Percentiles rank a stretch among this genome's conserved stretches.
Conservation (phyloP, 2,329 filamentous ascomycete species). For the Fusarium brevicatenulatum region DNA sequence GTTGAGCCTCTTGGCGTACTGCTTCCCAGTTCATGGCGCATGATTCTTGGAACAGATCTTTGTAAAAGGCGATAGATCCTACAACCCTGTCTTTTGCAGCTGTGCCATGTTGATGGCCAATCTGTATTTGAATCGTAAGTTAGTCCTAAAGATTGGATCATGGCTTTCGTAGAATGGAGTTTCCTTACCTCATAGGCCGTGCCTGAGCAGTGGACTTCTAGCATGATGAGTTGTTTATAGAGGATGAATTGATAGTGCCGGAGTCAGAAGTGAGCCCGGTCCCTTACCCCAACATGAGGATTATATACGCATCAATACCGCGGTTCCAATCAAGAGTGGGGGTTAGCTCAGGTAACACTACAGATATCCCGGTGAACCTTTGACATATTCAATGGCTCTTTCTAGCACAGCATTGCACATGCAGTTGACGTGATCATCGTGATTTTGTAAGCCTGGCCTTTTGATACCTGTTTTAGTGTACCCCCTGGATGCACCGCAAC, state of each 20-base stretch:
- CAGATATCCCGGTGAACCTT: background rate
- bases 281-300: constrained; percentile 7
- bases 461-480: background rate
- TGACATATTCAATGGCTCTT: background rate
- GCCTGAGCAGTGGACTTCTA: constrained; percentile 24
- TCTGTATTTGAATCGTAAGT: background rate
- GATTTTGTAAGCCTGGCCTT: too few species aligned
- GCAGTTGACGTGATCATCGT: background rate
- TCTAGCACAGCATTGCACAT: background rate
- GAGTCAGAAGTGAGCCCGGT: background rate
- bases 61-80: constrained; percentile 33
- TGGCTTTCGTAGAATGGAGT: rapidly evolving
- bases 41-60: constrained; percentile 18
- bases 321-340: background rate
- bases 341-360: background rate
- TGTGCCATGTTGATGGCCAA: constrained; percentile 31
- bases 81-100: constrained; percentile 14
- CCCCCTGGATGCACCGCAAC: background rate
- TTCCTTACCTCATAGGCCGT: constrained; percentile 18
- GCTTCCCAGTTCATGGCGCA: constrained; percentile 32
- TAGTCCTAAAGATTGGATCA: rapidly evolving
- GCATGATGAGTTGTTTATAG: background rate
- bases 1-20: constrained; percentile 22
- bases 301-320: background rate
- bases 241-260: background rate